Evolutionary conservation across 331 rosid genomes (phyloP).

Genomic region (Telfairia occidentalis): DNA sequence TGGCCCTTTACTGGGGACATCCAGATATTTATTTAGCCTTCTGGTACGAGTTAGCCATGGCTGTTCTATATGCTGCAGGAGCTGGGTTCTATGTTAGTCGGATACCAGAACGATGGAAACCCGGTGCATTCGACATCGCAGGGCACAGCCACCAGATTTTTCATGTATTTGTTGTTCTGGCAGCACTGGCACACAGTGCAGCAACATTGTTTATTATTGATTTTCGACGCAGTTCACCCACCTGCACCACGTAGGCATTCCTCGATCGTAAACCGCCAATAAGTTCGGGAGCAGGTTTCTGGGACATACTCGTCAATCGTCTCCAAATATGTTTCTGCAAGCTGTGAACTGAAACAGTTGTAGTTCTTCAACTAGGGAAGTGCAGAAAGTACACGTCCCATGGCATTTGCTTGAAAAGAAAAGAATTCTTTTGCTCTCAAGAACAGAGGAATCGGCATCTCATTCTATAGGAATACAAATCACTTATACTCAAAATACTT

Average conservation of each 20-base stretch:
- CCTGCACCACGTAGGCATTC: constrained; percentile 25
- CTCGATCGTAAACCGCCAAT: not conserved
- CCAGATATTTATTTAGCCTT: constrained; percentile 32
- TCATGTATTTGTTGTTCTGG: constrained; percentile 71
- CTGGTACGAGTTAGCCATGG: constrained; percentile 62
- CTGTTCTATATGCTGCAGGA: constrained; percentile 48
- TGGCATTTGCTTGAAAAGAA: not conserved
- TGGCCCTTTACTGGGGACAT: constrained; percentile 37
- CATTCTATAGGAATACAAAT: not conserved
- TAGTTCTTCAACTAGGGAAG: not conserved
- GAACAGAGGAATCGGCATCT: not conserved
- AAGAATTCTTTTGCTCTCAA: not conserved
- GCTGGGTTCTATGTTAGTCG: constrained; percentile 57
- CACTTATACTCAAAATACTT: not conserved
- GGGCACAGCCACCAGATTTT: constrained; percentile 94
- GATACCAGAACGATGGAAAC: constrained; percentile 76
- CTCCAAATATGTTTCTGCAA: not conserved
- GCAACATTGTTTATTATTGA: constrained; percentile 57
- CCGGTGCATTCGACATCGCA: constrained; percentile 74
- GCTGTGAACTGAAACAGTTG: not conserved
- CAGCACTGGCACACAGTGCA: constrained; percentile 56
- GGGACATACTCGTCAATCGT: not conserved
- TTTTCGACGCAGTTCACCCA: constrained; percentile 47
- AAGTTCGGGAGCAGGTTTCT: not conserved
- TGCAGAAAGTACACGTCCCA: not conserved